phyloP scores from a whole-genome alignment of 2,329 filamentous ascomycete genomes.

The Colletotrichum sp. region DNA sequence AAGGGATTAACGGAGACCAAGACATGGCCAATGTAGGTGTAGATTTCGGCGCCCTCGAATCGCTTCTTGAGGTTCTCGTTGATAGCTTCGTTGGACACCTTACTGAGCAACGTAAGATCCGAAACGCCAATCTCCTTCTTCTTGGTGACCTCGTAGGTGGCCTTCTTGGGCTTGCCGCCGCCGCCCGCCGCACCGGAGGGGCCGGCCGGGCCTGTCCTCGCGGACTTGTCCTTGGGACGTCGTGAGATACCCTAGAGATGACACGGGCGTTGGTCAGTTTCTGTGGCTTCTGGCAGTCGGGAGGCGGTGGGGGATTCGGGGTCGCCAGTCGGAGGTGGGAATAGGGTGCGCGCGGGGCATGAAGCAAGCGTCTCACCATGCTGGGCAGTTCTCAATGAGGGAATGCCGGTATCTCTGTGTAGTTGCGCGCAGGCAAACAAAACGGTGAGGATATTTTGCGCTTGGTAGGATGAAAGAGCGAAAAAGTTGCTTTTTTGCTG shows the following conservation, averaged over 20 bases:
- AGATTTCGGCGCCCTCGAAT: conserved; percentile 97
- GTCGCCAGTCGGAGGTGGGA: not conserved
- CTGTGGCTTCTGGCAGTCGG: not conserved
- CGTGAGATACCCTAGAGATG: conserved; percentile 51
- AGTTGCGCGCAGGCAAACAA: conserved; percentile 8
- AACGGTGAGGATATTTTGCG: not conserved
- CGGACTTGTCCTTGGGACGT: conserved; percentile 53
- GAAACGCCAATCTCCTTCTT: conserved; percentile 99
- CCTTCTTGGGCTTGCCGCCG: conserved; percentile 83
- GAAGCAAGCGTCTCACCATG: conserved; percentile 25
- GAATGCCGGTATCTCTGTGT: conserved; percentile 12
- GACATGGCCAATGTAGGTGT: conserved; percentile 99
- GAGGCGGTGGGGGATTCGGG: not conserved
- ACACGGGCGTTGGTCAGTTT: conserved; percentile 2
- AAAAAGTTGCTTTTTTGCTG: not conserved
- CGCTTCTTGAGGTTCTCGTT: conserved; percentile 99
- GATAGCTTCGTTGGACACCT: conserved; percentile 98
- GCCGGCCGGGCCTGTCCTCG: conserved; percentile 45
- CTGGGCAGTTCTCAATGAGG: conserved; percentile 23
- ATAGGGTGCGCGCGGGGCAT: conserved; percentile 15
- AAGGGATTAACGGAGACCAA: conserved; percentile 99
- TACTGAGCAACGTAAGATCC: conserved; percentile 95
- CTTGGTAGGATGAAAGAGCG: conserved; percentile 4
- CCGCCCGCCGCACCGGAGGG: conserved; percentile 39
- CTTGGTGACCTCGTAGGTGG: conserved; percentile 93